These are phyloP conservation scores for Kingdonia uniflora DNA, from an alignment of 164 flowering plant species.

Conservation along the genomic window DNA sequence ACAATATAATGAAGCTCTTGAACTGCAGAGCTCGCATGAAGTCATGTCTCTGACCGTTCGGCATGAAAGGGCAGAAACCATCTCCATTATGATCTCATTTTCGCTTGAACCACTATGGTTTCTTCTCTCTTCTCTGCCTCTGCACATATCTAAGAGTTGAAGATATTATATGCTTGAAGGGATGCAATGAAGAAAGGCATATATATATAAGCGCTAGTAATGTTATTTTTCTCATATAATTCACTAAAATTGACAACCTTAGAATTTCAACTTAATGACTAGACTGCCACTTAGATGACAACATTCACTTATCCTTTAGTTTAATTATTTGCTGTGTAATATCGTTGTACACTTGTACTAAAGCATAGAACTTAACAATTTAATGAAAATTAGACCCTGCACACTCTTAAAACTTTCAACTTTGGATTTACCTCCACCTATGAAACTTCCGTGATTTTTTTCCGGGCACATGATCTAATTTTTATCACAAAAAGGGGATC, in stretches of 20 bases:
- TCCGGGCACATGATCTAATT: too few relatives aligned
- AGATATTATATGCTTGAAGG: neutral
- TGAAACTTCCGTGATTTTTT: too few relatives aligned
- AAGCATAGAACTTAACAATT: too few relatives aligned
- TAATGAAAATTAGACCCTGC: too few relatives aligned
- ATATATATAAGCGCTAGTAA: slow-evolving; percentile 5
- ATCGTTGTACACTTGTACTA: too few relatives aligned
- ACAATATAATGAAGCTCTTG: slow-evolving; percentile 38
- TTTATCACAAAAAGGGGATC: too few relatives aligned
- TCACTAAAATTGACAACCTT: neutral
- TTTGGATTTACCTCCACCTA: too few relatives aligned
- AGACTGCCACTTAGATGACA: slow-evolving; percentile 1
- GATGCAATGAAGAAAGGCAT: slow-evolving; percentile 2
- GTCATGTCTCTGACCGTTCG: slow-evolving; percentile 6
- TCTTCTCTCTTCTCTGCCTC: slow-evolving; percentile 22
- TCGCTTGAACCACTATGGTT: slow-evolving; percentile 2
- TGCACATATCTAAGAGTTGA: slow-evolving; percentile 27
- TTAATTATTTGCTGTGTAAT: too few relatives aligned
- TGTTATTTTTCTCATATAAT: slow-evolving; percentile 3
- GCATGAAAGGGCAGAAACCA: neutral
- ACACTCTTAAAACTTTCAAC: too few relatives aligned
- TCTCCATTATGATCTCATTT: neutral
- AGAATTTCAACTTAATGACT: slow-evolving; percentile 7
- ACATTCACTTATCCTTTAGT: too few relatives aligned
- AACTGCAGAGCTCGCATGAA: slow-evolving; percentile 38